Evolutionary conservation across 176 grass and related monocot species (phyloP).

Genomic region (Alopecurus myosuroides): DNA sequence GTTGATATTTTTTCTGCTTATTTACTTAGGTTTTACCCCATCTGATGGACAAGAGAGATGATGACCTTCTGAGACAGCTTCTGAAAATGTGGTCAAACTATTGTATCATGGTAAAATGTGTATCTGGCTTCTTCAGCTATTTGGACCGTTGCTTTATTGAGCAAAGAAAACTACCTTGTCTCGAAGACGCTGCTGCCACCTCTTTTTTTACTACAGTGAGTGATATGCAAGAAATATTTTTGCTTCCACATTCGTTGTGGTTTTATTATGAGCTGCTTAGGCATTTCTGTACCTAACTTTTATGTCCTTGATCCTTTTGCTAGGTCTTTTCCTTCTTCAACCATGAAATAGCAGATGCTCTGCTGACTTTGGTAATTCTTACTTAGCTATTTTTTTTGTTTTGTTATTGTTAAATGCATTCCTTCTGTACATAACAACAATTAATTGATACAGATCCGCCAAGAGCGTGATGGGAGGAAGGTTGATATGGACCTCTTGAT

Average conservation of each 20-base stretch:
- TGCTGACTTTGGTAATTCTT: slow-evolving; percentile 41
- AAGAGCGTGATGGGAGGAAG: slow-evolving; percentile 45
- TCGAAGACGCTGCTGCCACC: slow-evolving; percentile 38
- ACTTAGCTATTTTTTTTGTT: background rate
- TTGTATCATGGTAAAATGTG: slow-evolving; percentile 30
- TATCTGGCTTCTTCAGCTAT: slow-evolving; percentile 44
- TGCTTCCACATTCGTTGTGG: background rate
- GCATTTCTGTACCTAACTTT: slow-evolving; percentile 5
- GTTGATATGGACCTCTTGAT: slow-evolving; percentile 20
- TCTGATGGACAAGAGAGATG: slow-evolving; percentile 40
- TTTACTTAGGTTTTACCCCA: slow-evolving; percentile 48
- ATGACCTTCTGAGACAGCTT: slow-evolving; percentile 39
- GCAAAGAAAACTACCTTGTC: slow-evolving; percentile 39
- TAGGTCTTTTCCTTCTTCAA: slow-evolving; percentile 53
- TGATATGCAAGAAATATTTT: background rate
- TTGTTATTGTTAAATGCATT: slow-evolving; percentile 1
- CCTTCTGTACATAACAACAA: slow-evolving; percentile 22
- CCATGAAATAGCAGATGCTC: slow-evolving; percentile 31
- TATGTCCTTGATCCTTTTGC: slow-evolving; percentile 16
- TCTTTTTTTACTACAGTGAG: slow-evolving; percentile 43
- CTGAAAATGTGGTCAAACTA: slow-evolving; percentile 58
- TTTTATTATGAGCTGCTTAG: slow-evolving; percentile 14
- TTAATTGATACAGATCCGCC: slow-evolving; percentile 37
- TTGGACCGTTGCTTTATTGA: slow-evolving; percentile 43
- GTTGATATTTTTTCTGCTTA: slow-evolving; percentile 12